A percentile compares a stretch with the other conserved stretches of the same genome.
These are phyloP conservation scores for Pistacia integerrima DNA, from an alignment of 345 rosid species.

Conservation along the genomic window DNA sequence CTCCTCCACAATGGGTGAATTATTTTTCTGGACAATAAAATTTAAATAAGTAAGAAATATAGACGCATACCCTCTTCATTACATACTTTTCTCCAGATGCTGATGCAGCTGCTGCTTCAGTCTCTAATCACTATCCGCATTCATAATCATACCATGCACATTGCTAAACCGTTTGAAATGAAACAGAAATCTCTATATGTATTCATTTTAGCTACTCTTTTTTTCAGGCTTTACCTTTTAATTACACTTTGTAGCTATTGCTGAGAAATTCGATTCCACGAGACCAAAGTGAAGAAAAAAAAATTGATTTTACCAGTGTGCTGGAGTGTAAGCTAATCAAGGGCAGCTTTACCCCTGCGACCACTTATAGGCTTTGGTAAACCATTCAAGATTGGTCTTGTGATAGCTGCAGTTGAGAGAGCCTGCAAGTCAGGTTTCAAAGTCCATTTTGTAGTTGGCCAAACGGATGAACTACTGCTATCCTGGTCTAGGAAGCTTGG, in stretches of 20 bases:
- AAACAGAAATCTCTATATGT: background rate
- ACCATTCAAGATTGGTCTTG: constrained; percentile 55
- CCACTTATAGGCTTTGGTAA: constrained; percentile 55
- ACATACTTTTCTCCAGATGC: background rate
- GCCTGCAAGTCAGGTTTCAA: constrained; percentile 53
- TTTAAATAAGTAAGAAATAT: background rate
- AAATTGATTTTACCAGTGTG: background rate
- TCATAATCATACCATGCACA: background rate
- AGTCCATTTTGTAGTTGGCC: constrained; percentile 57
- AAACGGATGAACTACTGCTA: constrained; percentile 31
- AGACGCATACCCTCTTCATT: background rate
- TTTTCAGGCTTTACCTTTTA: background rate
- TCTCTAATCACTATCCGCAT: background rate
- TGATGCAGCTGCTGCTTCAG: constrained; percentile 4
- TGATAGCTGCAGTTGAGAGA: constrained; percentile 47
- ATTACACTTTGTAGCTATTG: constrained; percentile 13
- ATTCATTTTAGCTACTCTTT: constrained; percentile 10
- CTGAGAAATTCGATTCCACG: constrained; percentile 10
- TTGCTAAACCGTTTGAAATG: background rate
- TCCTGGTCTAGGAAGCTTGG: constrained; percentile 56
- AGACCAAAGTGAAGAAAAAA: constrained; percentile 3
- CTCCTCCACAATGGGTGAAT: background rate
- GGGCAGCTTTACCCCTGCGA: constrained; percentile 58
- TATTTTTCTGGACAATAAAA: background rate
- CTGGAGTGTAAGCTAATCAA: constrained; percentile 34